These are phyloP conservation scores for Limtongia smithiae DNA, from an alignment of 805 yeast genomes.

Conservation along the genomic window DNA sequence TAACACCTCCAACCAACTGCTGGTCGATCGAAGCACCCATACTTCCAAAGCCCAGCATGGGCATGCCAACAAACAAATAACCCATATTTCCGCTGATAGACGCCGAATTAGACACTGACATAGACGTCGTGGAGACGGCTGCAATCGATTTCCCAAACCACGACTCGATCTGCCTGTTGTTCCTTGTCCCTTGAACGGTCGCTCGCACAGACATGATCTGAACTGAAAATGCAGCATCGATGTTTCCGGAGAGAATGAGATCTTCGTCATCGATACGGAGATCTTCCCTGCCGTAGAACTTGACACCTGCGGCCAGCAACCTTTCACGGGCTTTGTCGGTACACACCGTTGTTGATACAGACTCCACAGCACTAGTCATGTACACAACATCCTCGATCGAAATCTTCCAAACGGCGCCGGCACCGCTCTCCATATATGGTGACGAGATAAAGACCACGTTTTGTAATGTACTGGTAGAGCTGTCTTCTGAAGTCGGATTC, in stretches of 20 bases:
- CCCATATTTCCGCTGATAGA: background rate
- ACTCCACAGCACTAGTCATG: background rate
- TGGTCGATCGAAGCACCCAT: conserved; percentile 4
- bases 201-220: conserved; percentile 14
- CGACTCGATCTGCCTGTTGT: conserved; percentile 14
- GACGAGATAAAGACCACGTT: conserved; percentile 41
- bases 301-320: no score
- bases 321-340: background rate
- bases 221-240: background rate
- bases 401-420: conserved; percentile 49
- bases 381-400: conserved; percentile 18
- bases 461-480: background rate
- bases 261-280: background rate
- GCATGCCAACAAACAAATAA: conserved; percentile 26
- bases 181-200: conserved; percentile 4
- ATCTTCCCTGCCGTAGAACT: background rate
- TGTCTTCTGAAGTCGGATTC: conserved; percentile 7
- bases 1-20: conserved; percentile 20
- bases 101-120: background rate
- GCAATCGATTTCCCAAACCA: conserved; percentile 23
- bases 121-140: background rate
- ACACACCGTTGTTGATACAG: no score
- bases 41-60: conserved; percentile 18
- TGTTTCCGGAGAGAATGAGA: background rate
- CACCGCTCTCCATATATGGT: conserved; percentile 42